These are phyloP conservation scores for Plenodomus lindquistii DNA, from an alignment of 2,329 filamentous ascomycete species.

Conservation along the genomic window DNA sequence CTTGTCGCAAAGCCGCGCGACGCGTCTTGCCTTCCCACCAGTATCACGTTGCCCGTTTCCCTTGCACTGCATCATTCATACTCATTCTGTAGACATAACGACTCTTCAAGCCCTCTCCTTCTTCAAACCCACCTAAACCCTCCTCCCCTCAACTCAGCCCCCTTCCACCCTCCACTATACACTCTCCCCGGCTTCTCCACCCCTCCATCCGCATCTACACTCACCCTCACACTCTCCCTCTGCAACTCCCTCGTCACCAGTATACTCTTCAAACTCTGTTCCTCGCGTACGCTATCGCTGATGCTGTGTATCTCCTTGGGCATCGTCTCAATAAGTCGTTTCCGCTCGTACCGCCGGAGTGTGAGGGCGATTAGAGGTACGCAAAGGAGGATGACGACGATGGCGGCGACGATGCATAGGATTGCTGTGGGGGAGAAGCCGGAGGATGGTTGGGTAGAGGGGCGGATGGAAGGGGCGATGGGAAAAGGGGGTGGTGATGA, in stretches of 20 bases:
- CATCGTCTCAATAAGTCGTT: conserved; percentile 21
- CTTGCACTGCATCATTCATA: no score
- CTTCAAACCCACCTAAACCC: conserved; percentile 4
- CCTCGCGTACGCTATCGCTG: conserved; percentile 15
- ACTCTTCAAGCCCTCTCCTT: neutral
- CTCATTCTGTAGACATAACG: no score
- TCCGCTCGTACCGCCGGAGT: conserved; percentile 23
- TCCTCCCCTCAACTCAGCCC: conserved; percentile 19
- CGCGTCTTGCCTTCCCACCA: no score
- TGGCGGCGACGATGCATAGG: conserved; percentile 27
- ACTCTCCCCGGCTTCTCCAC: conserved; percentile 16
- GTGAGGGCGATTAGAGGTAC: conserved; percentile 25
- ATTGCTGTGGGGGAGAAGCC: conserved; percentile 24
- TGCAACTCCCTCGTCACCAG: conserved; percentile 27
- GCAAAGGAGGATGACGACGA: conserved; percentile 18
- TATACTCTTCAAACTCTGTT: conserved; percentile 25
- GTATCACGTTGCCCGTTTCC: no score
- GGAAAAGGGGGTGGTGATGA: conserved; percentile 2
- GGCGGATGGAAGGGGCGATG: conserved; percentile 10
- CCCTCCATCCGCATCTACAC: no score
- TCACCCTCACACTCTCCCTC: conserved; percentile 23
- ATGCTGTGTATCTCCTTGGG: conserved; percentile 2
- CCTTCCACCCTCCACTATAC: conserved; percentile 21
- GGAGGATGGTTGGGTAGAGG: conserved; percentile 5
- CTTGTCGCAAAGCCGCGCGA: no score